These are phyloP conservation scores for Tuber aestivum DNA, from an alignment of 495 filamentous ascomycete species.

Conservation along the genomic window DNA sequence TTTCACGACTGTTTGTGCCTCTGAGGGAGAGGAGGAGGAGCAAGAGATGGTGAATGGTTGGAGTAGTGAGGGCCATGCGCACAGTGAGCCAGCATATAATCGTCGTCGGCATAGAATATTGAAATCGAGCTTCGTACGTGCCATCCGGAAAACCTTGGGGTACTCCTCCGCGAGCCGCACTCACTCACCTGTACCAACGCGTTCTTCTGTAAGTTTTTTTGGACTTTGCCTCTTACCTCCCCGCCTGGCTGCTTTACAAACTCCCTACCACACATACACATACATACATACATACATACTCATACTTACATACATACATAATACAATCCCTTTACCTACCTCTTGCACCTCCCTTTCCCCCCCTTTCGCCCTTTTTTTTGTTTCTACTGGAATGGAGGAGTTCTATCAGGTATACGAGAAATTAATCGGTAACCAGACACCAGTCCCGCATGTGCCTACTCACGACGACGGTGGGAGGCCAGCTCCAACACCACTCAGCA, in stretches of 20 bases:
- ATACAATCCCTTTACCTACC: background rate
- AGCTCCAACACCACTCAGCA: conserved; percentile 3
- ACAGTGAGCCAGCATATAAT: conserved; percentile 2
- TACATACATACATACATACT: background rate
- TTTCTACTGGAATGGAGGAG: background rate
- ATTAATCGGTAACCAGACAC: conserved; percentile 4
- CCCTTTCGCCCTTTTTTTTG: background rate
- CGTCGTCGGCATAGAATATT: conserved; percentile 6
- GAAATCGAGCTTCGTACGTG: conserved; percentile 18
- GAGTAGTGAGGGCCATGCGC: conserved; percentile 17
- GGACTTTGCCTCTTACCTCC: conserved; percentile 6
- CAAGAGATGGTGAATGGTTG: conserved; percentile 6
- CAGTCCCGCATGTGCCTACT: background rate
- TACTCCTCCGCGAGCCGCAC: conserved; percentile 22
- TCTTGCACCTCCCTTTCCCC: background rate
- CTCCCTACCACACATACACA: conserved; percentile 10
- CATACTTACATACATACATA: no score
- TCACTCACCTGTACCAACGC: conserved; percentile 26
- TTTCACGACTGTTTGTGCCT: background rate
- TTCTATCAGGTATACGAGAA: background rate
- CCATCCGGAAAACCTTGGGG: conserved; percentile 29
- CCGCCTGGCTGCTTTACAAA: conserved; percentile 11
- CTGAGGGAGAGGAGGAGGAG: conserved; percentile 14
- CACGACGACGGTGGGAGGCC: conserved; percentile 12
- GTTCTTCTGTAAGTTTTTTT: conserved; percentile 22